Percentiles rank a stretch among this genome's conserved stretches.
These are phyloP conservation scores for Pseudohyphozyma bogoriensis DNA, from an alignment of 768 basidiomycete species.

Conservation along the genomic window DNA sequence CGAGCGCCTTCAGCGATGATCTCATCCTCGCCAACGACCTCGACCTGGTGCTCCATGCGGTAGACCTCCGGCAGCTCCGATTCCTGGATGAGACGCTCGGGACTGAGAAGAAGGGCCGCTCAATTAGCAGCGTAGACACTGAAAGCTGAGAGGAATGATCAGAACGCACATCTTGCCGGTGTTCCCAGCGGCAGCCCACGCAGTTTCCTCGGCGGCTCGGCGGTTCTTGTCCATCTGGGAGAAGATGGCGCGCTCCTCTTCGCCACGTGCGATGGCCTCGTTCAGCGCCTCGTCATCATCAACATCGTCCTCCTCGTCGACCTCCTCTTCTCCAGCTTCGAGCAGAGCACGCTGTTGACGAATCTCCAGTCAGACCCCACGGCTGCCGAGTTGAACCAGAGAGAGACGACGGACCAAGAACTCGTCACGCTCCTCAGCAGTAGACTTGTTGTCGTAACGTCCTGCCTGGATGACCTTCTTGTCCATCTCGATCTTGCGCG, in stretches of 20 bases:
- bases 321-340: conserved; percentile 39
- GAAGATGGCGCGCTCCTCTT: conserved; percentile 67
- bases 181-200: conserved; percentile 63
- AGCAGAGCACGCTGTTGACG: conserved; percentile 64
- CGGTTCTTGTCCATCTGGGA: conserved; percentile 71
- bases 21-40: conserved; percentile 47
- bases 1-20: conserved; percentile 42
- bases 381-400: neutral
- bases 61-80: conserved; percentile 81
- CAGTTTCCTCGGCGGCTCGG: conserved; percentile 53
- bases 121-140: neutral
- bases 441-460: conserved; percentile 97
- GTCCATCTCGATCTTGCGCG: conserved; percentile 94
- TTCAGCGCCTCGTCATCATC: conserved; percentile 61
- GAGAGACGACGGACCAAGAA: conserved; percentile 74
- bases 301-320: conserved; percentile 39
- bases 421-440: conserved; percentile 93
- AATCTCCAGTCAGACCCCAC: conserved; percentile 7
- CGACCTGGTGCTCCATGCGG: conserved; percentile 51
- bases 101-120: conserved; percentile 43
- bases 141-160: neutral
- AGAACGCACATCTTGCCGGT: conserved; percentile 43
- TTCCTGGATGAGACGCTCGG: conserved; percentile 64
- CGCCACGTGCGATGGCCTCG: conserved; percentile 74
- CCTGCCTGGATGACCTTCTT: conserved; percentile 82